Percentiles rank a stretch among this genome's conserved stretches.
Evolutionary conservation across 768 basidiomycete genomes (phyloP).

Genomic region (Lactarius tabidus): DNA sequence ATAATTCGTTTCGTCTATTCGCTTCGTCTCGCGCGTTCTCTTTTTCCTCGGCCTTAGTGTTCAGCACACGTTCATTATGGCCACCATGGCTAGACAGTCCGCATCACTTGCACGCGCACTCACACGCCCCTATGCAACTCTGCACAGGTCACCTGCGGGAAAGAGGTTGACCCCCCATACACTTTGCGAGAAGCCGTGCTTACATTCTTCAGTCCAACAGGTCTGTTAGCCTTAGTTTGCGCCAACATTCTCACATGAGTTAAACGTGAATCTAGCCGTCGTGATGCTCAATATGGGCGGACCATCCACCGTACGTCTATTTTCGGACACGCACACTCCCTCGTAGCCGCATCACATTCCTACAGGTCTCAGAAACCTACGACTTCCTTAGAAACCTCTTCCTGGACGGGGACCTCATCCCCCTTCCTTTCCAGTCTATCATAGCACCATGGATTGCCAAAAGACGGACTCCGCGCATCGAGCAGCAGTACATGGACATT

Average conservation of each 20-base stretch:
- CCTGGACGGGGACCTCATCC: constrained; percentile 89
- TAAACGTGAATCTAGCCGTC: constrained; percentile 49
- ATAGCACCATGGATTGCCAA: constrained; percentile 87
- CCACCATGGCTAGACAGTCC: constrained; percentile 5
- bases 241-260: neutral
- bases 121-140: constrained; percentile 23
- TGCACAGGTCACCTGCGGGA: constrained; percentile 7
- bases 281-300: constrained; percentile 99
- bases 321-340: neutral
- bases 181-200: neutral
- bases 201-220: constrained; percentile 24
- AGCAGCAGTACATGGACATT: constrained; percentile 90
- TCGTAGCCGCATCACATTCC: constrained; percentile 8
- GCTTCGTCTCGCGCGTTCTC: too few species aligned
- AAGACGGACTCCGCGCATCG: constrained; percentile 87
- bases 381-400: constrained; percentile 92
- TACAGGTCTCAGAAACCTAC: constrained; percentile 84
- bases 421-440: constrained; percentile 84
- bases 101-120: constrained; percentile 6
- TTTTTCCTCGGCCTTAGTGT: too few species aligned
- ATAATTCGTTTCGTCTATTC: neutral
- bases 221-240: constrained; percentile 3
- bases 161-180: constrained; percentile 18
- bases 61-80: neutral
- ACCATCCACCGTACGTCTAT: constrained; percentile 70